Evolutionary conservation across 2,329 filamentous ascomycete species (phyloP).

Genomic region (Aspergillus costaricaensis): DNA sequence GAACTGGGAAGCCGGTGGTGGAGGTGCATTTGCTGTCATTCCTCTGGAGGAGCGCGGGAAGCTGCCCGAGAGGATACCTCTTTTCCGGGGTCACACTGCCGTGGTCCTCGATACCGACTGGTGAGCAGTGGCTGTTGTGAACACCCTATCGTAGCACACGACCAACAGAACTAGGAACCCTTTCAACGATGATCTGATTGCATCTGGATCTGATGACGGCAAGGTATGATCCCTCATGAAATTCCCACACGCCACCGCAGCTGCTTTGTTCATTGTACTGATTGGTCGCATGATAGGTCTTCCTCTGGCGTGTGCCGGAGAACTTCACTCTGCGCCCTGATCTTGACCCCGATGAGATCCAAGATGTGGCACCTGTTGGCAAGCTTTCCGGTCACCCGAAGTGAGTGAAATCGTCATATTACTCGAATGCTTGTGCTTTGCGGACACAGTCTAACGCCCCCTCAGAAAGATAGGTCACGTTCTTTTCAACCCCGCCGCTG

Average conservation of each 20-base stretch:
- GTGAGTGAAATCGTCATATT: constrained; percentile 49
- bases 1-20: constrained; percentile 97
- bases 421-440: background rate
- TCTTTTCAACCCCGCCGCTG: constrained; percentile 93
- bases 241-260: background rate
- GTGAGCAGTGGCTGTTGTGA: constrained; percentile 52
- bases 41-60: constrained; percentile 87
- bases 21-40: constrained; percentile 95
- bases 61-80: constrained; percentile 85
- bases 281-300: constrained; percentile 56
- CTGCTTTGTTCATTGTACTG: constrained; percentile 6
- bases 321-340: constrained; percentile 83
- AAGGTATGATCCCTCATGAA: constrained; percentile 57
- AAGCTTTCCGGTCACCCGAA: constrained; percentile 86
- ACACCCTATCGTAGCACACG: background rate
- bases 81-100: constrained; percentile 95
- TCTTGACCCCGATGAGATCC: constrained; percentile 70
- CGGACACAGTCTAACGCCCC: constrained; percentile 20
- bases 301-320: constrained; percentile 92
- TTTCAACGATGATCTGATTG: constrained; percentile 90
- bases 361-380: constrained; percentile 76
- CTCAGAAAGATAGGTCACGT: constrained; percentile 94
- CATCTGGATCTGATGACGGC: constrained; percentile 92
- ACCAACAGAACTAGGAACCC: constrained; percentile 68
- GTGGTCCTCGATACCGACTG: constrained; percentile 97